Conservation (phyloP, 106 monocot species). For the Platanthera zijinensis region DNA sequence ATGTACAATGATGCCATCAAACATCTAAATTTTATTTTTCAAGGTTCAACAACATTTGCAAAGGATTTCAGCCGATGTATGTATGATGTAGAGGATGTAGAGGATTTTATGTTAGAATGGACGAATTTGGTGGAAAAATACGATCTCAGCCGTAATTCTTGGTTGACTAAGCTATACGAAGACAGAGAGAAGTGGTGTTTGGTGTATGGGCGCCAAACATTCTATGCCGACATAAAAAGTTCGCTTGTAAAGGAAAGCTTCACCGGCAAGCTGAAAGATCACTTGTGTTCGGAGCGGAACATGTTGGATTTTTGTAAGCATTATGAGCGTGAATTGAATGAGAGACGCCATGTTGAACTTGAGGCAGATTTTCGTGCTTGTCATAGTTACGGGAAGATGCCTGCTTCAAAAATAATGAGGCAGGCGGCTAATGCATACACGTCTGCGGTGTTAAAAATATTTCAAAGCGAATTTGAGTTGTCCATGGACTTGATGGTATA, state of each 20-base stretch:
- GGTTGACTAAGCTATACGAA: slow-evolving; percentile 7
- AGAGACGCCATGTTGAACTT: slow-evolving; percentile 7
- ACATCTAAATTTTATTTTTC: slow-evolving; percentile 7
- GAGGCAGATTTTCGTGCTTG: slow-evolving; percentile 9
- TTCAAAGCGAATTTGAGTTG: slow-evolving; percentile 8
- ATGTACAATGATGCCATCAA: slow-evolving; percentile 8
- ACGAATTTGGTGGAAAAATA: slow-evolving; percentile 1
- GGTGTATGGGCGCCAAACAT: slow-evolving; percentile 11
- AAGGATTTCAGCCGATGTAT: slow-evolving; percentile 13
- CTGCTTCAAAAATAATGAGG: not conserved
- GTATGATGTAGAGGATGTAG: slow-evolving; percentile 5
- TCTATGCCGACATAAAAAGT: slow-evolving; percentile 12
- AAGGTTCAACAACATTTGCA: slow-evolving; percentile 9
- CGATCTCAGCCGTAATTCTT: not conserved
- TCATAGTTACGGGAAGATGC: slow-evolving; percentile 1
- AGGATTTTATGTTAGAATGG: slow-evolving; percentile 9
- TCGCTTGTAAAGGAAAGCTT: slow-evolving; percentile 7
- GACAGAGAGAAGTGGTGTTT: slow-evolving; percentile 6
- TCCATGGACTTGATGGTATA: slow-evolving; percentile 9
- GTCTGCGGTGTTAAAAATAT: not conserved
- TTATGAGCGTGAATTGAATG: slow-evolving; percentile 7
- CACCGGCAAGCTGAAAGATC: not conserved
- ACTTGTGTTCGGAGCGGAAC: slow-evolving; percentile 3
- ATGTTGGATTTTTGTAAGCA: slow-evolving; percentile 5
- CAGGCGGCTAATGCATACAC: slow-evolving; percentile 9